phyloP scores from a whole-genome alignment of 116 monocot species.

The Phalaenopsis hybrid region DNA sequence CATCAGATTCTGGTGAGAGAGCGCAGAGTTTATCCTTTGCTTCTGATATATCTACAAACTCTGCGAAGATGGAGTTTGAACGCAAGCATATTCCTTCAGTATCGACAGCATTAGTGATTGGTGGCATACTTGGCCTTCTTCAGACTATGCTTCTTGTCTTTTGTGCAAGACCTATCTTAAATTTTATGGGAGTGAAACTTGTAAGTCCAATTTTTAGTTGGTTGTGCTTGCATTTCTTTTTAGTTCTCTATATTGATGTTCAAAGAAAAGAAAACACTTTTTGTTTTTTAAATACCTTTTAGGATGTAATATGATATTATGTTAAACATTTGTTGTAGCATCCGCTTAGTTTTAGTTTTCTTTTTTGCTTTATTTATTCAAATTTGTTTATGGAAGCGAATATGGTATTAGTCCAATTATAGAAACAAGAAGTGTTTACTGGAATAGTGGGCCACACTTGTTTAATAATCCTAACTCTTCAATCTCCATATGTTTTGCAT shows the following conservation, averaged over 20 bases:
- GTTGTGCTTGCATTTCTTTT: too few species aligned
- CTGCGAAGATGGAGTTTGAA: conserved; percentile 16
- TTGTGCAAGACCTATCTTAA: conserved; percentile 57
- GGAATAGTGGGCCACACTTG: neutral
- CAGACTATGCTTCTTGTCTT: conserved; percentile 57
- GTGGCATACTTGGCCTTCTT: conserved; percentile 64
- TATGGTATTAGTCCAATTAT: neutral
- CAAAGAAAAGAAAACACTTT: neutral
- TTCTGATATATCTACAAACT: conserved; percentile 13
- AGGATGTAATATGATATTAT: neutral
- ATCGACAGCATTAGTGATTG: conserved; percentile 66
- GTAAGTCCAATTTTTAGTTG: conserved; percentile 25
- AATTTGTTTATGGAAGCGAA: neutral
- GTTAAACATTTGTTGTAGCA: neutral
- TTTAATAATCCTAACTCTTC: neutral
- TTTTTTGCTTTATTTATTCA: neutral
- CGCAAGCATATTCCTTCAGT: conserved; percentile 69
- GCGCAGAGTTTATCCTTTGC: conserved; percentile 19
- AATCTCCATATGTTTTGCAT: neutral
- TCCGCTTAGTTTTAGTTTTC: neutral
- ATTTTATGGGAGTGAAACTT: conserved; percentile 57
- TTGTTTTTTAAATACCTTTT: neutral
- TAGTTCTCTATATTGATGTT: neutral
- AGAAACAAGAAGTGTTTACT: neutral
- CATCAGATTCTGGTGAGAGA: conserved; percentile 23